Base-by-base conservation (phyloP, 1,284 basidiomycete genomes). In the Fomitopsis schrenkii region DNA sequence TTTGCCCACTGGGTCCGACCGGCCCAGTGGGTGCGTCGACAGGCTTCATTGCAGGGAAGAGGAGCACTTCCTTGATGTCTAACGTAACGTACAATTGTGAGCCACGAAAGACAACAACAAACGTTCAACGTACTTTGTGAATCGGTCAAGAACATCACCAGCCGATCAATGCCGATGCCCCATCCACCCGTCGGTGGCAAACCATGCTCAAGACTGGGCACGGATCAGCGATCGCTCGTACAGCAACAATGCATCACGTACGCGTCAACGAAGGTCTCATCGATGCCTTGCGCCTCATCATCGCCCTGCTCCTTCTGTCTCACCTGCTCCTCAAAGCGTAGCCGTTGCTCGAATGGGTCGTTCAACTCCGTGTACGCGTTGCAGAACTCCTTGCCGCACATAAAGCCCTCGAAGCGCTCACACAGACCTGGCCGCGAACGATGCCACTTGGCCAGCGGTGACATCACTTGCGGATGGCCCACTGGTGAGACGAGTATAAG, bases 401-500 rank as follows among this genome's bases (percentile, higher is more conserved):
- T 87, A 83, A 99, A 99, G 7, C 88, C 94, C 76, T 99, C 97
- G 81, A 99, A 99, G 17, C 97, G 93, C 78, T 99, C 97, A 77
- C 96, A 98, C 12, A 99, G 83, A 48, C 97, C 97, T 0, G 94
- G 91, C 52, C 93, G 88, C 19, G 91, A 93, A 64, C 95, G 91
- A 76, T 97, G 94, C 83, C 91, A 93, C 80, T 98, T 98, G 74
- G 97, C 97, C 26, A 99, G 86, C 8, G 97, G 97, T 3, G 95
- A 98, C 97, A 99, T 99, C 70, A 99, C 94, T 81, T 98, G 96
- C 48, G 97, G 97, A 77, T 99, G 97, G 30, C 97, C 97, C 64
- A 96, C 94, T 90, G 68, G 3, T 14, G 38, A 40, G 3, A 40
- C 12, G 55, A n/a, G 6, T 22, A 48, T 50, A 54, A 60, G 41